Evolutionary conservation across 2,329 filamentous ascomycete genomes (phyloP).

Genomic region (Pyrenophora graminea): DNA sequence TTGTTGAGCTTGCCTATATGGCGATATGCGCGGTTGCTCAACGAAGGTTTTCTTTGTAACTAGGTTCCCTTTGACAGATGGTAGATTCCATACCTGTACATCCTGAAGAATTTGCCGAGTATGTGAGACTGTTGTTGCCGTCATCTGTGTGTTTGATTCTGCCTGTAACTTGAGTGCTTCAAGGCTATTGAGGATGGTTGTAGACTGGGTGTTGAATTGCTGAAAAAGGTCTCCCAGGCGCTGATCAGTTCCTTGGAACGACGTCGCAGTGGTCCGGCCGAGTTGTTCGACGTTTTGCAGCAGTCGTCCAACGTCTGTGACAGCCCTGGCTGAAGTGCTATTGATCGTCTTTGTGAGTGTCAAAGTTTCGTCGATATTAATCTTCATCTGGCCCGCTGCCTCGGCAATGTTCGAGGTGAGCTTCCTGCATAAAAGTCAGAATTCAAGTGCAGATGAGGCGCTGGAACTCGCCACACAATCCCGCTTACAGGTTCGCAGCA

Average conservation of each 20-base stretch:
- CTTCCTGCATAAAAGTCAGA: neutral
- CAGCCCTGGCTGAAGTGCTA: fast-evolving
- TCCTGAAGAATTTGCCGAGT: too few species aligned
- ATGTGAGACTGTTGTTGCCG: too few species aligned
- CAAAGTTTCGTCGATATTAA: neutral
- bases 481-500: neutral
- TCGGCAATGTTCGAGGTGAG: neutral
- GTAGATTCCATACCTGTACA: too few species aligned
- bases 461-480: neutral
- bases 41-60: too few species aligned
- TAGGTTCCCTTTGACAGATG: too few species aligned
- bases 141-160: too few species aligned
- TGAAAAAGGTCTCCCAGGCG: neutral
- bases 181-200: neutral
- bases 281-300: neutral
- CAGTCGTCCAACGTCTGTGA: neutral
- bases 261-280: fast-evolving
- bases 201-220: neutral
- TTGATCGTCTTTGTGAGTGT: neutral
- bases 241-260: neutral
- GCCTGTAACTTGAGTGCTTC: too few species aligned
- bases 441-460: neutral
- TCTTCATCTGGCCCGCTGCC: neutral
- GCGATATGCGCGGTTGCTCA: too few species aligned
- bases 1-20: too few species aligned